Percentiles rank a stretch among this genome's conserved stretches.
phyloP scores from a whole-genome alignment of 495 filamentous ascomycete species.

The Penicillium subrubescens region DNA sequence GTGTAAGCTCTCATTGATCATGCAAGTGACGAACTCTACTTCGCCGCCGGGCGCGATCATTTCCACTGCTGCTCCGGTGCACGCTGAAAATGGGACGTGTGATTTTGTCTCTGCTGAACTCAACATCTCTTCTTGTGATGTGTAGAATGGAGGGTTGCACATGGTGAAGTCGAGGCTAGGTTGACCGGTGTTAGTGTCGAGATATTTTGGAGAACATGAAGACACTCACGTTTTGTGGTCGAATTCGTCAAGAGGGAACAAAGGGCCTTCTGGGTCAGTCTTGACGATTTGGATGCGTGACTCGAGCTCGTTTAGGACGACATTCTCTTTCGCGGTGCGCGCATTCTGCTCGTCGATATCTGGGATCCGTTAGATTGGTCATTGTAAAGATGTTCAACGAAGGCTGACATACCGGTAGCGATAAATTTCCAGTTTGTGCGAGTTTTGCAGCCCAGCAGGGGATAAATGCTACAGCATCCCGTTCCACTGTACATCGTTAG shows the following conservation, averaged over 20 bases:
- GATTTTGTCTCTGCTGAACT: slow-evolving; percentile 65
- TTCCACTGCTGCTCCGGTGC: slow-evolving; percentile 80
- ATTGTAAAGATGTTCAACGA: background rate
- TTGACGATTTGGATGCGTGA: slow-evolving; percentile 64
- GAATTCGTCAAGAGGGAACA: slow-evolving; percentile 60
- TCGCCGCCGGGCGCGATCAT: slow-evolving; percentile 91
- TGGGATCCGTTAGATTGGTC: slow-evolving; percentile 22
- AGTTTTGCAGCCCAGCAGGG: slow-evolving; percentile 73
- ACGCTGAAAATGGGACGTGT: slow-evolving; percentile 70
- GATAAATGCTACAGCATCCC: slow-evolving; percentile 89
- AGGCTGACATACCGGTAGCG: slow-evolving; percentile 59
- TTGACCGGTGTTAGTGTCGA: background rate
- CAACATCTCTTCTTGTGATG: slow-evolving; percentile 67
- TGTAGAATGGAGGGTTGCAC: slow-evolving; percentile 95
- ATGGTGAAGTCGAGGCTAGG: slow-evolving; percentile 83
- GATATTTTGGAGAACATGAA: background rate
- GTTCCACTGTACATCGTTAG: slow-evolving; percentile 59
- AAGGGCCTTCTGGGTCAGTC: slow-evolving; percentile 48
- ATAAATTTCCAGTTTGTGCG: slow-evolving; percentile 71
- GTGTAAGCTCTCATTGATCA: slow-evolving; percentile 71
- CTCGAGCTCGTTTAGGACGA: slow-evolving; percentile 62
- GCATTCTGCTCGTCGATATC: slow-evolving; percentile 81
- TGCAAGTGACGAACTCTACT: slow-evolving; percentile 71
- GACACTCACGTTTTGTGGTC: slow-evolving; percentile 48
- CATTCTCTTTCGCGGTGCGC: slow-evolving; percentile 63